Evolutionary conservation across 2,329 filamentous ascomycete genomes (phyloP).

Genomic region (Pyricularia pennisetigena): DNA sequence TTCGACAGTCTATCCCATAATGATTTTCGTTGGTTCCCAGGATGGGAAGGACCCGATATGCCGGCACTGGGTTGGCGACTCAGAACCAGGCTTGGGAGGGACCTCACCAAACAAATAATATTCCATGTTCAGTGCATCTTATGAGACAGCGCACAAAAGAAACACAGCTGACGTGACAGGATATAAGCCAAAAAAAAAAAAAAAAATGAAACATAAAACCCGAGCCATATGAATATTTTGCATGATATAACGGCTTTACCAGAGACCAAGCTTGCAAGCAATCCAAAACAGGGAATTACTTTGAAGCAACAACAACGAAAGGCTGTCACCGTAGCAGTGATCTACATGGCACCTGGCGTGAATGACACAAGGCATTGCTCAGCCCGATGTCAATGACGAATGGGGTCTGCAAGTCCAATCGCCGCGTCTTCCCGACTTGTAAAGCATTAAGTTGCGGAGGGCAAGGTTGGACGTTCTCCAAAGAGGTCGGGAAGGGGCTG

Average conservation of each 20-base stretch:
- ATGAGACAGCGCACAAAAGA: too few species aligned
- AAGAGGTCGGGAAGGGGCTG: neutral
- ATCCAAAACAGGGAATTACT: neutral
- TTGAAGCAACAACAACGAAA: too few species aligned
- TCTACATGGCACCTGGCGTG: neutral
- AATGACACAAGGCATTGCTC: neutral
- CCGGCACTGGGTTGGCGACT: neutral
- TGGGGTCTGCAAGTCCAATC: neutral
- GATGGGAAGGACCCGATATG: neutral
- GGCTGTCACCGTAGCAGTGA: neutral
- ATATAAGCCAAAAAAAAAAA: too few species aligned
- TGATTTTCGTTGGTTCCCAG: neutral
- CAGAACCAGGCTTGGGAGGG: neutral
- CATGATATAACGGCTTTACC: neutral
- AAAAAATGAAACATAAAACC: neutral
- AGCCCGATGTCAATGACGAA: neutral
- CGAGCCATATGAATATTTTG: neutral
- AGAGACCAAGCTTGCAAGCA: neutral
- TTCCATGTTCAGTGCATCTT: too few species aligned
- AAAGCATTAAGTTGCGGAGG: neutral
- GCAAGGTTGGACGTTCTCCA: neutral
- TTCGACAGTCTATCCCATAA: neutral
- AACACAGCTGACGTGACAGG: neutral
- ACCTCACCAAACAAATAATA: neutral
- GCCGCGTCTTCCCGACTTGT: neutral